Conservation (phyloP, 176 grass and related monocot species). For the Rhynchospora breviuscula region DNA sequence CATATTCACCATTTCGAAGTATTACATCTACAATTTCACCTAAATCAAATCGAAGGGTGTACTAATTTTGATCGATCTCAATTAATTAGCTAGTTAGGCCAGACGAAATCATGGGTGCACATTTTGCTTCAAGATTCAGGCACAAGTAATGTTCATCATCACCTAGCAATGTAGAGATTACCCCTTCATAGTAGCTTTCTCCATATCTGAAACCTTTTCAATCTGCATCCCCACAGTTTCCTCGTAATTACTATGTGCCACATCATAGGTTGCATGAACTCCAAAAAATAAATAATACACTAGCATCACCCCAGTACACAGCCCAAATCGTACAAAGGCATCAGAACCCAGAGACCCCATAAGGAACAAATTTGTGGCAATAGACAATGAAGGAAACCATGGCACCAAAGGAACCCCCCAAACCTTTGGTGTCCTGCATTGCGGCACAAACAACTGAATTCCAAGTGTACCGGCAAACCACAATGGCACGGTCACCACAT, state of each 20-base stretch:
- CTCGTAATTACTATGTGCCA: slow-evolving; percentile 42
- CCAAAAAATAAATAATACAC: slow-evolving; percentile 83
- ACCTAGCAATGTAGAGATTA: neutral
- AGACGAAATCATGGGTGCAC: neutral
- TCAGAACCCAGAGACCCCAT: slow-evolving; percentile 73
- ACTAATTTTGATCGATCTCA: neutral
- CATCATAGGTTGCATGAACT: slow-evolving; percentile 85
- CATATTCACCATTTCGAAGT: no score
- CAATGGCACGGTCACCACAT: slow-evolving; percentile 50
- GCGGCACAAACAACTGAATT: slow-evolving; percentile 55
- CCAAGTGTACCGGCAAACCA: slow-evolving; percentile 63
- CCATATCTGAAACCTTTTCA: slow-evolving; percentile 34
- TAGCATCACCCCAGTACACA: slow-evolving; percentile 69
- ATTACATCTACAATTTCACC: neutral
- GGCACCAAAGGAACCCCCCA: slow-evolving; percentile 94
- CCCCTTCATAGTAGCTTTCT: slow-evolving; percentile 24
- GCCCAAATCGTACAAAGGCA: slow-evolving; percentile 68
- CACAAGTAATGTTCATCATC: neutral
- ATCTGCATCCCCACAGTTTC: neutral
- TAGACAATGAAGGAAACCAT: slow-evolving; percentile 92
- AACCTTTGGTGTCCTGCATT: slow-evolving; percentile 47
- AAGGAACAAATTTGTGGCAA: slow-evolving; percentile 89
- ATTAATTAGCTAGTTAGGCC: neutral
- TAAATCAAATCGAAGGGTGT: neutral
- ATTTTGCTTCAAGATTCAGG: neutral